Base-by-base conservation (phyloP, 2,329 filamentous ascomycete genomes). In the Endoconidiophora laricicola region DNA sequence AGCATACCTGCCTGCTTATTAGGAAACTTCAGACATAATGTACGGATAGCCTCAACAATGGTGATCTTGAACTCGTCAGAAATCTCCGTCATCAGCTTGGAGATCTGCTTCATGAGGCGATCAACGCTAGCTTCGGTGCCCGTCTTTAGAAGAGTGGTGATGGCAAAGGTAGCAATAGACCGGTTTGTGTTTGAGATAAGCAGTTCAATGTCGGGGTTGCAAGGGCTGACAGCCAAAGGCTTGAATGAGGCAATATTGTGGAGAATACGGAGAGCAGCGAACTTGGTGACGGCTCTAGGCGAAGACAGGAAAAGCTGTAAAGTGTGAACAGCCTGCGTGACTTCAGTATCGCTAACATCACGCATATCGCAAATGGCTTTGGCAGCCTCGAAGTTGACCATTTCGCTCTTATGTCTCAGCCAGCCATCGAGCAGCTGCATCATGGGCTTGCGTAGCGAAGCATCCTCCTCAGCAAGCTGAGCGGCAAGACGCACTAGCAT, bases 21-120 rank as follows among this genome's bases (percentile, higher is more conserved):
- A 33, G 91, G 91, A 69, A 98, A 98, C 69, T 98, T 98, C 58
- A 98, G 72, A 64, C 90, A 96, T 39, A 98, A 70, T 3, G 91
- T 96, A 54, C 91, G 83, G 61, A 98, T 95, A 40, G 91, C 91
- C 66, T 98, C 91, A 41, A 98, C 90, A 60, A 98, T 94, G n/a
- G 91, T 98, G 58, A 98, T 94, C 73, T 96, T 98, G 74, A 98
- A 98, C 66, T 98, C 91, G 62, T 98, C 91, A 5, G 90, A 95
- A 57, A 96, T 96, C 66, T 96, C 91, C 3, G 88, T 86, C 91
- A 98, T 96, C 70, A 98, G 95, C 38, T 84, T 83, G 22, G 86
- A 87, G 55, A 98, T 96, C 65, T 96, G 88, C 74, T 95, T 95
- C 87, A 98, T 95, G 57, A 98, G 69, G 49, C 91, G 81, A 63